Evolutionary conservation across 2,329 filamentous ascomycete genomes (phyloP).

Genomic region (Apiospora marii): DNA sequence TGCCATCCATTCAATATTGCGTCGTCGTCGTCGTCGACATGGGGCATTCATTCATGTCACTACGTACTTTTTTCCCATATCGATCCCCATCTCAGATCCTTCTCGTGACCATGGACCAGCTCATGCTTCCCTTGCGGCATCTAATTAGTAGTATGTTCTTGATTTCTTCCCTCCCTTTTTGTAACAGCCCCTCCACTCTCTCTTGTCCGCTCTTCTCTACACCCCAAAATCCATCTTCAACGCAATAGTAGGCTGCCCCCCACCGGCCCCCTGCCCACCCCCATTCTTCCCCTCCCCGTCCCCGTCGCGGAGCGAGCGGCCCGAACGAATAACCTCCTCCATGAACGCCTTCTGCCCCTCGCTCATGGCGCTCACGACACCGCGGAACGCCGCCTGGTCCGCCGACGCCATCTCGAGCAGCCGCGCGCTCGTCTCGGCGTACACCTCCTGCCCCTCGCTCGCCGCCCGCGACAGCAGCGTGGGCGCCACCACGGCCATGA

Average conservation of each 20-base stretch:
- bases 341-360: constrained; percentile 77
- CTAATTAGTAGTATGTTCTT: background rate
- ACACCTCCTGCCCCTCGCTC: constrained; percentile 65
- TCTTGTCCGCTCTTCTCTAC: background rate
- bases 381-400: constrained; percentile 77
- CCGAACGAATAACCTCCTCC: constrained; percentile 79
- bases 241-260: constrained; percentile 81
- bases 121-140: too few species aligned
- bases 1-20: too few species aligned
- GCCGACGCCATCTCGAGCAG: constrained; percentile 82
- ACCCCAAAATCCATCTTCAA: constrained; percentile 90
- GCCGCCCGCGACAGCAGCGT: constrained; percentile 77
- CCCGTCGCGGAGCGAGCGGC: constrained; percentile 52
- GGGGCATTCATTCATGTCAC: too few species aligned
- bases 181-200: too few species aligned
- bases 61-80: too few species aligned
- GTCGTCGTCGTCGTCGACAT: too few species aligned
- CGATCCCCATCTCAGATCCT: too few species aligned
- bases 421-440: constrained; percentile 77
- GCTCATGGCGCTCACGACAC: constrained; percentile 75
- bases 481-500: constrained; percentile 80
- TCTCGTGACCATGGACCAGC: too few species aligned
- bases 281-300: constrained; percentile 49
- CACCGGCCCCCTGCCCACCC: constrained; percentile 44
- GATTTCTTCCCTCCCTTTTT: background rate